Percentiles rank a stretch among this genome's conserved stretches.
Evolutionary conservation across 257 asterid species (phyloP).

Genomic region (Solanum sitiens): DNA sequence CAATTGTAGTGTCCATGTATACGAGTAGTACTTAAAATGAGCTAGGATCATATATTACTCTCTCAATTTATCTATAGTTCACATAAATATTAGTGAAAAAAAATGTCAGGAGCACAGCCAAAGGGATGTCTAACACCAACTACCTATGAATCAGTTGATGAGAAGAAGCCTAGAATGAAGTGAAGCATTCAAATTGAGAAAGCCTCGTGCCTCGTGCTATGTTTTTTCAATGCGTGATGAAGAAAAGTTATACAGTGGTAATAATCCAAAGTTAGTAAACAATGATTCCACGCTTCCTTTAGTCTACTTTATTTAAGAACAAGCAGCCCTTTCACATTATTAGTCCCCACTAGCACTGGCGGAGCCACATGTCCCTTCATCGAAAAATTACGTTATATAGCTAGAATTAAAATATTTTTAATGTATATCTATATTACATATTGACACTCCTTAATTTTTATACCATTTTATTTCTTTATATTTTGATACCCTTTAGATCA

Average conservation of each 20-base stretch:
- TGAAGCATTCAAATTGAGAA: constrained; percentile 35
- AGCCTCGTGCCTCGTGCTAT: neutral
- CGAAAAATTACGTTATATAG: too few species aligned
- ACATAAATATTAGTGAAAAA: neutral
- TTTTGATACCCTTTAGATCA: too few species aligned
- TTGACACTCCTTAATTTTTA: too few species aligned
- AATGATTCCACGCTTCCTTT: neutral
- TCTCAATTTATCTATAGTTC: neutral
- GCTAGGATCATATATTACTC: neutral
- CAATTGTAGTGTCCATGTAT: neutral
- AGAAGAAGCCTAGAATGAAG: constrained; percentile 23
- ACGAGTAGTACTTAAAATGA: neutral
- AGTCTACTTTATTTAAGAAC: neutral
- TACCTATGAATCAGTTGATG: constrained; percentile 49
- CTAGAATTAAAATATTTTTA: too few species aligned
- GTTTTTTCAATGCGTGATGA: neutral
- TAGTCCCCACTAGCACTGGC: neutral
- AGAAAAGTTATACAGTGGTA: neutral
- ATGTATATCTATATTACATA: too few species aligned
- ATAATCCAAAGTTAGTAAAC: neutral
- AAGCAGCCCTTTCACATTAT: neutral
- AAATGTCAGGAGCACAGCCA: constrained; percentile 72
- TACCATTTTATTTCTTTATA: too few species aligned
- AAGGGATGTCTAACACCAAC: constrained; percentile 25
- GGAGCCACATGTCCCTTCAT: too few species aligned